A percentile compares a stretch with the other conserved stretches of the same genome.
Conservation (phyloP, 495 filamentous ascomycete genomes). For the Hypoxylon subgilvum region DNA sequence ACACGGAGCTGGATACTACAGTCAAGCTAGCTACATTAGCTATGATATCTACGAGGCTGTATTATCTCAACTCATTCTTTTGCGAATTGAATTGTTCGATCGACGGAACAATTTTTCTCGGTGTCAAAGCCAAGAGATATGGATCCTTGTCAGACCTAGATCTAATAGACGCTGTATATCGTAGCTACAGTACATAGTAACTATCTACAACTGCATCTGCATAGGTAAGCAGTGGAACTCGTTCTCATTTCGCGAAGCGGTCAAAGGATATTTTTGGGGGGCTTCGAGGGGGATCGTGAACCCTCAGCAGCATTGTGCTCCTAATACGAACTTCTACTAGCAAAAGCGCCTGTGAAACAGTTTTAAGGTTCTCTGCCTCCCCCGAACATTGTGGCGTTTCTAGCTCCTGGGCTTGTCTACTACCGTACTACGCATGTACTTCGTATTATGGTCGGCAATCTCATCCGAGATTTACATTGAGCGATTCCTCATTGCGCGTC, state of each 20-base stretch:
- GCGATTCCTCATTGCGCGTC: slow-evolving; percentile 12
- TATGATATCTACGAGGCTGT: slow-evolving; percentile 7
- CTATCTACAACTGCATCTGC: too few relatives aligned
- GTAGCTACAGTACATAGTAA: too few relatives aligned
- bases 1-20: slow-evolving; percentile 9
- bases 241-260: neutral
- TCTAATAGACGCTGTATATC: too few relatives aligned
- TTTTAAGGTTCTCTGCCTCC: slow-evolving; percentile 1
- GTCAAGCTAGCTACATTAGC: neutral
- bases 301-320: slow-evolving; percentile 10
- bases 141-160: too few relatives aligned
- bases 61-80: slow-evolving; percentile 8
- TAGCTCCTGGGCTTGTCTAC: neutral
- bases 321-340: slow-evolving; percentile 5
- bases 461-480: slow-evolving; percentile 21
- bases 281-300: slow-evolving; percentile 19
- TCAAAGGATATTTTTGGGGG: neutral
- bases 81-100: neutral
- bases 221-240: neutral
- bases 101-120: slow-evolving; percentile 12
- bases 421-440: neutral
- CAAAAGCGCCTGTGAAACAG: slow-evolving; percentile 23
- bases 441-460: slow-evolving; percentile 12
- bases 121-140: slow-evolving; percentile 1
- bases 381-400: slow-evolving; percentile 8